Base-by-base conservation (phyloP, 495 filamentous ascomycete genomes). In the Tuber indicum region DNA sequence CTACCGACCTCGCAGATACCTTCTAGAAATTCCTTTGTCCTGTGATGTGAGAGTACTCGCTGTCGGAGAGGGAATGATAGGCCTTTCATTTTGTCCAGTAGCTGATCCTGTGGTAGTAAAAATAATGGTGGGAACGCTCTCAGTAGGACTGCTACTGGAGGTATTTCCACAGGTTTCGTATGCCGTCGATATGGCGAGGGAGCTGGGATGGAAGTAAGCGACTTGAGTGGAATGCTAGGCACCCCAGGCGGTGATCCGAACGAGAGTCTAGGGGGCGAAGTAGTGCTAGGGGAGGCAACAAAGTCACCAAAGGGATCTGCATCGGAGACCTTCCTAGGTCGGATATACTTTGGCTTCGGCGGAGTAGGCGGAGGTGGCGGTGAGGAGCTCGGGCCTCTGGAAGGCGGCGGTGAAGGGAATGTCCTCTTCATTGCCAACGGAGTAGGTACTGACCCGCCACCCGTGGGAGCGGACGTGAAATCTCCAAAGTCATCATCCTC, bases 141-240 rank as follows among this genome's bases (percentile, higher is more conserved):
- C 41, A 99, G 87, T 8, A 98, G 86, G 71, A 96, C 86, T 23
- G 92, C 91, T 12, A 96, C 96, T 2, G 96, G 94, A 32, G 96
- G 95, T 6, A 97, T 77, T 66, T 39, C 66, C 5, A 66, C 52
- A 16, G 76, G 71, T 46, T 62, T 39, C 36, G 39, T 49, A 26
- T 52, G 42, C 8, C 26, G 62, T 4, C 45, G 52, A 72, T 26
- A 69, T 46, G 26, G 74, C 10, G 36, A 43, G 73, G 73, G 66
- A 44, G 47, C 43, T 44, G 70, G 78, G 42, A 46, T 71, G 9
- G 78, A 45, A 21, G 73, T 36, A 44, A 76, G 77, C 19, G 71
- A 52, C 45, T 75, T 75, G 39, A 80, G 74, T 12, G 62, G 45
- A 42, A 80, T 80, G 32, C 77, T 80, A 21, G 72, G 52, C 21